phyloP scores from a whole-genome alignment of 345 rosid genomes.

The Jatropha curcas region DNA sequence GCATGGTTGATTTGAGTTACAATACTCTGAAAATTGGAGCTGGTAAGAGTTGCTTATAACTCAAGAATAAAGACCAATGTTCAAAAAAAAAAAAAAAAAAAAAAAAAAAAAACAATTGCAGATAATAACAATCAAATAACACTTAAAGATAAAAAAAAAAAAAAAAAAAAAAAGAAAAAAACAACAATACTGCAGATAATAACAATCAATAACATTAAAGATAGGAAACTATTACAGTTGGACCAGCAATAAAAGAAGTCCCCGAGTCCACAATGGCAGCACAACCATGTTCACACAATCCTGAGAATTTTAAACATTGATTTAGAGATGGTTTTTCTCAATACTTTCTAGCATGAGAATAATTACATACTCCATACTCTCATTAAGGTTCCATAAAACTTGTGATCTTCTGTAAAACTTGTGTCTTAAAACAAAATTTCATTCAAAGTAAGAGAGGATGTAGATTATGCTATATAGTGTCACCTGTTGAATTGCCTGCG shows the following conservation, averaged over 20 bases:
- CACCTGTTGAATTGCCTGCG: slow-evolving; percentile 51
- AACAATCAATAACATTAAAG: background rate
- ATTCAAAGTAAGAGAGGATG: background rate
- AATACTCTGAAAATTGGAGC: slow-evolving; percentile 34
- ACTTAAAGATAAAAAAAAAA: background rate
- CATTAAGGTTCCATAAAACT: background rate
- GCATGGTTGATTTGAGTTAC: slow-evolving; percentile 56
- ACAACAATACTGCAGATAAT: background rate
- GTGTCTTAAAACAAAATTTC: background rate
- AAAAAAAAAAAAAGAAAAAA: background rate
- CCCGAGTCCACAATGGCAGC: slow-evolving; percentile 60
- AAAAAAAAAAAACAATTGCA: background rate
- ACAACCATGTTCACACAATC: slow-evolving; percentile 43
- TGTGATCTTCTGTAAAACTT: background rate
- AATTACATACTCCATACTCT: background rate
- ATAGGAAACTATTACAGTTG: slow-evolving; percentile 45
- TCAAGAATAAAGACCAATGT: too few species aligned
- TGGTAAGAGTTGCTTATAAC: slow-evolving; percentile 3
- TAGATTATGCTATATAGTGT: background rate
- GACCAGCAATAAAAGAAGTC: slow-evolving; percentile 56
- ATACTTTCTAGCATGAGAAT: background rate
- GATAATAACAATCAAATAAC: background rate
- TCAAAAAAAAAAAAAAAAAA: background rate
- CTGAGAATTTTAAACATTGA: slow-evolving; percentile 31
- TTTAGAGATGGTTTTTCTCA: background rate